Conservation (phyloP, 805 yeast genomes). For the Yamadazyma kitorensis region DNA sequence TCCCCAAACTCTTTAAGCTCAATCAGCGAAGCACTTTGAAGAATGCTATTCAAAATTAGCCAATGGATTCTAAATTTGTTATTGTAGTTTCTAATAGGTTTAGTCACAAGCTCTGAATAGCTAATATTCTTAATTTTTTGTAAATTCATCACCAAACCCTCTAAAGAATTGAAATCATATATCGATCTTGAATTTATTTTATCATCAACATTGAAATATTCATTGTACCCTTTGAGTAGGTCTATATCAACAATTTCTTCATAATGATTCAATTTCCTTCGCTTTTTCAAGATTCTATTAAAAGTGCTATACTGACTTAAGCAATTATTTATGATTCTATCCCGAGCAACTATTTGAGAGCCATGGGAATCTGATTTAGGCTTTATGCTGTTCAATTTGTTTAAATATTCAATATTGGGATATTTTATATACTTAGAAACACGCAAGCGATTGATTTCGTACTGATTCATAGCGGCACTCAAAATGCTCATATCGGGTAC, state of each 20-base stretch:
- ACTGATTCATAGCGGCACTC: slow-evolving; percentile 5
- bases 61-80: slow-evolving; percentile 8
- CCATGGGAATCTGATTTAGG: no score
- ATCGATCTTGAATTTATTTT: slow-evolving; percentile 11
- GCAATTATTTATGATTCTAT: slow-evolving; percentile 6
- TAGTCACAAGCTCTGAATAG: slow-evolving; percentile 4
- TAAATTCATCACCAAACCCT: slow-evolving; percentile 16
- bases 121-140: slow-evolving; percentile 17
- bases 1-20: no score
- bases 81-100: slow-evolving; percentile 5
- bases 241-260: slow-evolving; percentile 13
- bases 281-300: slow-evolving; percentile 11
- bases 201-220: slow-evolving; percentile 2
- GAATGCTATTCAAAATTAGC: no score
- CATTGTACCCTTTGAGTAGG: slow-evolving; percentile 11
- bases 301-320: slow-evolving; percentile 16
- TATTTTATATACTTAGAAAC: slow-evolving; percentile 10
- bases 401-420: slow-evolving; percentile 18
- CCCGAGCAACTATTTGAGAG: no score
- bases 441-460: slow-evolving; percentile 17
- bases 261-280: slow-evolving; percentile 10
- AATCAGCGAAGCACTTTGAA: no score
- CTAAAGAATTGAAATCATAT: slow-evolving; percentile 18
- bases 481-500: slow-evolving; percentile 19
- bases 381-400: slow-evolving; percentile 8